Conservation (phyloP, 2,329 filamentous ascomycete species). For the Teratosphaeria zuluensis region DNA sequence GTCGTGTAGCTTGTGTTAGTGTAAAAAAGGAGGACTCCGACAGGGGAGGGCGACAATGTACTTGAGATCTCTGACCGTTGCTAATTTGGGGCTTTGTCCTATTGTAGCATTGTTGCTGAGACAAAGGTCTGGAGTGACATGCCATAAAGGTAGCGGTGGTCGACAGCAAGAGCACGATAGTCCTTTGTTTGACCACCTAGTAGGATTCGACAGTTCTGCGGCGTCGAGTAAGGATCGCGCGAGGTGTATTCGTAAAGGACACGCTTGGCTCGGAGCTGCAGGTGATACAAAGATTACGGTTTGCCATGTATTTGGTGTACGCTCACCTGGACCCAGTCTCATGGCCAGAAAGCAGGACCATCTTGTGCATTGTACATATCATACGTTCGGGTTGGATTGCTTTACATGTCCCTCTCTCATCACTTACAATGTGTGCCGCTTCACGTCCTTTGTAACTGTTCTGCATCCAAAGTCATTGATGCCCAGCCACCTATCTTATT, state of each 20-base stretch:
- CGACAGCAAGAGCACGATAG: not conserved
- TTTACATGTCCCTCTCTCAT: not conserved
- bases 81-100: not conserved
- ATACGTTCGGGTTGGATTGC: not conserved
- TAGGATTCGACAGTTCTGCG: too few species aligned
- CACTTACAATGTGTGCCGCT: not conserved
- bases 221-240: not conserved
- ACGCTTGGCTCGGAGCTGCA: too few species aligned
- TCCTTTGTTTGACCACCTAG: not conserved
- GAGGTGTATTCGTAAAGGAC: too few species aligned
- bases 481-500: not conserved
- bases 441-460: not conserved
- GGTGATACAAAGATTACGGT: too few species aligned
- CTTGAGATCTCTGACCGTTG: not conserved
- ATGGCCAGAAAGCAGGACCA: not conserved
- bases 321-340: too few species aligned
- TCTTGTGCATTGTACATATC: not conserved
- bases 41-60: not conserved
- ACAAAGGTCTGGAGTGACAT: not conserved
- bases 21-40: not conserved
- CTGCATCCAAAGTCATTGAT: not conserved
- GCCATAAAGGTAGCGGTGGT: too few species aligned
- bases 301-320: too few species aligned
- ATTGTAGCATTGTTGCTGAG: not conserved
- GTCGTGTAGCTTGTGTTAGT: not conserved